phyloP scores from a whole-genome alignment of 176 grass and related monocot species.

The Carex cristatella region DNA sequence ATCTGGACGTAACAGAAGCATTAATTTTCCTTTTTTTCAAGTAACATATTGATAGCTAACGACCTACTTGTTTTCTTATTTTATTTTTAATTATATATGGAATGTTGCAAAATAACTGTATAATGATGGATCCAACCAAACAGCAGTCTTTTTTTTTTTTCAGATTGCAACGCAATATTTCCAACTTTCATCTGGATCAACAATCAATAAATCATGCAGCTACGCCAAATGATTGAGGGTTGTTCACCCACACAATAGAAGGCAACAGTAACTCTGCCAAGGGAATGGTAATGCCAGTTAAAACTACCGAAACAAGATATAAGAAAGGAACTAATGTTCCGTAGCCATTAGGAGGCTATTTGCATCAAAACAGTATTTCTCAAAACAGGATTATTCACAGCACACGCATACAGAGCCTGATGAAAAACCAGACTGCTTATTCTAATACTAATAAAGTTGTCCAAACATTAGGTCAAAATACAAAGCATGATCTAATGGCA shows the following conservation, averaged over 20 bases:
- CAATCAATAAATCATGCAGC: not conserved
- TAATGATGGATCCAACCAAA: not conserved
- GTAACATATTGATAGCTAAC: conserved; percentile 3
- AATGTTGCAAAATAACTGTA: not conserved
- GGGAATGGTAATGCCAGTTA: not conserved
- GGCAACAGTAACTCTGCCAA: not conserved
- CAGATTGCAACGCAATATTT: not conserved
- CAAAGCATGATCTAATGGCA: not conserved
- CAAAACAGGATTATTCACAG: conserved; percentile 4
- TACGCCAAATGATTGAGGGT: too few relatives aligned
- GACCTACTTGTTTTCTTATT: conserved; percentile 17
- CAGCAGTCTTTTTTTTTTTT: not conserved
- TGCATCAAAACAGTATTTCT: not conserved
- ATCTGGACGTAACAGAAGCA: not conserved
- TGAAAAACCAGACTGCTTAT: not conserved
- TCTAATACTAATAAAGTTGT: not conserved
- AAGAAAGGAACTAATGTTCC: not conserved
- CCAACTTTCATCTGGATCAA: not conserved
- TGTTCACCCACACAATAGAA: not conserved
- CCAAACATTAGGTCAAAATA: not conserved
- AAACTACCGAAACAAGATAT: not conserved
- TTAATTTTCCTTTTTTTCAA: not conserved
- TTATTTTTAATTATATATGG: not conserved
- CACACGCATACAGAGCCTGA: conserved; percentile 33
- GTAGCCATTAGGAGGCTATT: not conserved